Conservation (phyloP, 371 early-diverging fungal genomes). For the Apophysomyces elegans region DNA sequence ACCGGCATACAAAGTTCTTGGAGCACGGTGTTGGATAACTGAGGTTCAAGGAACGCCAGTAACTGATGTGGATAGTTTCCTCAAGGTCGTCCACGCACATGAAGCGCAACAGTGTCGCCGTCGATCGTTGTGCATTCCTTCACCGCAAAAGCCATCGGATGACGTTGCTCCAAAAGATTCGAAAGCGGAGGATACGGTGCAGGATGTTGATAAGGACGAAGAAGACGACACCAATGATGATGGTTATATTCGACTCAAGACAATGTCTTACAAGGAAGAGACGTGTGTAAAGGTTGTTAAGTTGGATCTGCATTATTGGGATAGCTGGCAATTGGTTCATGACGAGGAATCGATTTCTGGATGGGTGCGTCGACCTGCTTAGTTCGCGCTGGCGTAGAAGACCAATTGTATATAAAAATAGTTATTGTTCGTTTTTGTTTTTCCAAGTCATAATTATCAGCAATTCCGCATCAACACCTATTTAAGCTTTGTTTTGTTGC, state of each 20-base stretch:
- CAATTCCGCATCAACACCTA: too few species aligned
- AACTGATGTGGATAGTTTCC: constrained; percentile 51
- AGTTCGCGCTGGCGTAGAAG: not conserved
- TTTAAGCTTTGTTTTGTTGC: too few species aligned
- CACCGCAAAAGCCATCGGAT: constrained; percentile 25
- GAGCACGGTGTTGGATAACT: constrained; percentile 55
- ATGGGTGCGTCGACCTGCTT: constrained; percentile 55
- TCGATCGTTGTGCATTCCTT: constrained; percentile 38
- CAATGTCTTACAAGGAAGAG: constrained; percentile 59
- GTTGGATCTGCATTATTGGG: constrained; percentile 77
- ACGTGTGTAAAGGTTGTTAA: constrained; percentile 70
- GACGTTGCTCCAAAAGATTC: constrained; percentile 18
- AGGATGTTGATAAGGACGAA: constrained; percentile 27
- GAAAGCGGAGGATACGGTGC: constrained; percentile 23
- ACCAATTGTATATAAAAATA: too few species aligned
- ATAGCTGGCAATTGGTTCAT: constrained; percentile 64
- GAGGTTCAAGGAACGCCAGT: constrained; percentile 60
- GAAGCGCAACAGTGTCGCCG: constrained; percentile 22
- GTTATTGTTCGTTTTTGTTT: too few species aligned
- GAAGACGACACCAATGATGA: constrained; percentile 57
- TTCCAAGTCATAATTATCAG: too few species aligned
- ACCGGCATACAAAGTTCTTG: constrained; percentile 61
- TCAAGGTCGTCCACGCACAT: constrained; percentile 53
- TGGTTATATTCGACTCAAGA: constrained; percentile 73
- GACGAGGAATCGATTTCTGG: constrained; percentile 59